Evolutionary conservation across 2,329 filamentous ascomycete genomes (phyloP), one percentile per base, ranked within the genome.

Genomic region (Ophiognomonia clavigignenti-juglandacearum): DNA sequence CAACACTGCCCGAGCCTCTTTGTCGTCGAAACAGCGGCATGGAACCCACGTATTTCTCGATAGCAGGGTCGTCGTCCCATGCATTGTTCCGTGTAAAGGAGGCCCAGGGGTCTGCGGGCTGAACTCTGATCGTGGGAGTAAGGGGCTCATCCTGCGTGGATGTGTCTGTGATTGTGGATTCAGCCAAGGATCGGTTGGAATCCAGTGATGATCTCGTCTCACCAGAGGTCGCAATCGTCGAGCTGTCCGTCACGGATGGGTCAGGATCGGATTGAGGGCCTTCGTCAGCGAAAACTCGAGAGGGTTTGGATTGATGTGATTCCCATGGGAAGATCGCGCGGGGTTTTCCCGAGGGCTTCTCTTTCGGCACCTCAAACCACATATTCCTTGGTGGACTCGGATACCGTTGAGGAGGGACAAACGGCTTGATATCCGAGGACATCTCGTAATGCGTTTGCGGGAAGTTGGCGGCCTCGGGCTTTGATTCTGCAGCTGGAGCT

Each of bases 241-340:
- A 57, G 51, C 57, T 64, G 51, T 60, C 64, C 11, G 56, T 50
- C 34, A 50, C 40, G 29, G 56, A 51, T 22, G 56, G 59, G 50
- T 59, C 58, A 41, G 63, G 60, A 18, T 65, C 56, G 31, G 47
- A 10, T 27, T 36, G 43, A 22, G 29, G 19, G 29, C 32, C 23
- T 49, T 83, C 78, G 50, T 83, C 79, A 39, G 72, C 68, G 59
- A 91, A 93, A 11, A 83, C 74, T 55, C 88, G 80, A 11, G 78
- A 71, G 5, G 82, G 69, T 57, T 73, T 80, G 11, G 84, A 75
- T 52, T 78, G 79, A 48, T 83, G 71, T 35, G 66, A 68, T 64
- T 98, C 93, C 93, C 93, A 98, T 0, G 93, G 93, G 64, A 98
- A 98, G 40, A 97, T 83, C 3, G 83, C 76, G 39, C 77, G 75